Conservation (phyloP, 192 early-diverging fungal species). For the Coemansia sp. region DNA sequence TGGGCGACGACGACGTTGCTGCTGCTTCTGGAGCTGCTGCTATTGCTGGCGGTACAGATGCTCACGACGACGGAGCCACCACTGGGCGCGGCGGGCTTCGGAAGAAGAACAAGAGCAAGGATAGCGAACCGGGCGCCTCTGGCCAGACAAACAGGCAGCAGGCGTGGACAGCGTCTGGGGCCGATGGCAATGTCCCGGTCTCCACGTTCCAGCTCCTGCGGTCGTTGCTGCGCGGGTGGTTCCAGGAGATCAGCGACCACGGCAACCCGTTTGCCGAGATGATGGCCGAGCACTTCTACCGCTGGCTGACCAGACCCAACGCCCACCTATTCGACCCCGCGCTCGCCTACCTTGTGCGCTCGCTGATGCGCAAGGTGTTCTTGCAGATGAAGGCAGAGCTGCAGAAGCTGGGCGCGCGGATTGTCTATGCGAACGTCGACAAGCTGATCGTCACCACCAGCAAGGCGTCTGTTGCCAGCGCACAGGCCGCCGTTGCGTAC, state of each 20-base stretch:
- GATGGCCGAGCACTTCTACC: constrained; percentile 82
- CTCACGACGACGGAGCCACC: neutral
- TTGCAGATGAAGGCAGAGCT: constrained; percentile 81
- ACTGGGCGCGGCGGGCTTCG: neutral
- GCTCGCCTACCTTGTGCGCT: constrained; percentile 73
- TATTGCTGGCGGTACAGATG: constrained; percentile 5
- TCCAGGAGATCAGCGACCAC: constrained; percentile 63
- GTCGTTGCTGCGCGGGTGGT: constrained; percentile 78
- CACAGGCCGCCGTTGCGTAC: constrained; percentile 73
- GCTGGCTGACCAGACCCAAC: constrained; percentile 80
- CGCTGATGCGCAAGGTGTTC: constrained; percentile 89
- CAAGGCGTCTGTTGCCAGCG: constrained; percentile 74
- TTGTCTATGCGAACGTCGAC: constrained; percentile 80
- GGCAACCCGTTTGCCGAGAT: constrained; percentile 68
- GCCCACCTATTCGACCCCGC: constrained; percentile 85
- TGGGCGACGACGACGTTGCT: constrained; percentile 15
- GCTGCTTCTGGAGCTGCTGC: neutral
- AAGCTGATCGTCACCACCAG: constrained; percentile 79
- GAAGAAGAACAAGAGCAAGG: constrained; percentile 1
- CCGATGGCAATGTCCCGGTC: constrained; percentile 36
- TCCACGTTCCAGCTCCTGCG: constrained; percentile 72
- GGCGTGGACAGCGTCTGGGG: constrained; percentile 9
- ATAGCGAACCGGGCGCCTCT: neutral
- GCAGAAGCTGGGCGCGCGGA: constrained; percentile 69
- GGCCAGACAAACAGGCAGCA: neutral